These are phyloP conservation scores for Solanum appendiculatum DNA, from an alignment of 257 asterid species.

Conservation along the genomic window DNA sequence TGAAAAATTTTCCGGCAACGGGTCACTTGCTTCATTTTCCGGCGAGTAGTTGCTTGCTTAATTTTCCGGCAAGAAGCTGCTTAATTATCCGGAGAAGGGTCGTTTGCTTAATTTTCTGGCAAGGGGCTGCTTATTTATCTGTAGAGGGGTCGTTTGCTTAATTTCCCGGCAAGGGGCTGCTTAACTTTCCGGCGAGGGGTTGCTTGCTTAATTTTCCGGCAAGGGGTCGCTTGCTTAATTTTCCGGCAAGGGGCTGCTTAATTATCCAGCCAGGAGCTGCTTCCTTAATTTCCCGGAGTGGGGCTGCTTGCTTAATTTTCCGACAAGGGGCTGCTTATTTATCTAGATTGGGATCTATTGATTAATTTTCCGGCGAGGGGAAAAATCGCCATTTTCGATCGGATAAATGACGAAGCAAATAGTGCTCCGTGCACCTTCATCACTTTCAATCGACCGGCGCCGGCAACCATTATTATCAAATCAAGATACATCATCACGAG, in stretches of 20 bases:
- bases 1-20: background rate
- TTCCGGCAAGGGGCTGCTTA: background rate
- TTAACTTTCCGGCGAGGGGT: background rate
- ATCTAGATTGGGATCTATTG: background rate
- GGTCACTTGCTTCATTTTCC: background rate
- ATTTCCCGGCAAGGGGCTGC: background rate
- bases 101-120: background rate
- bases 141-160: background rate
- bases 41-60: background rate
- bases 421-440: conserved; percentile 20
- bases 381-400: background rate
- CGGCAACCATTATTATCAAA: conserved; percentile 27
- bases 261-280: background rate
- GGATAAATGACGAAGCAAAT: conserved; percentile 31
- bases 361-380: background rate
- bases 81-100: background rate
- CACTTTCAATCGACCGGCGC: conserved; percentile 22
- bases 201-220: background rate
- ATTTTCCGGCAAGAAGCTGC: background rate
- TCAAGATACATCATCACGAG: conserved; percentile 18
- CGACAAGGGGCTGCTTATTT: background rate
- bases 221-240: background rate
- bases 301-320: background rate
- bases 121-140: background rate
- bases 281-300: background rate